A percentile compares a stretch with the other conserved stretches of the same genome.
Evolutionary conservation across 2,329 filamentous ascomycete species (phyloP).

Genomic region (Trichoderma sp.): DNA sequence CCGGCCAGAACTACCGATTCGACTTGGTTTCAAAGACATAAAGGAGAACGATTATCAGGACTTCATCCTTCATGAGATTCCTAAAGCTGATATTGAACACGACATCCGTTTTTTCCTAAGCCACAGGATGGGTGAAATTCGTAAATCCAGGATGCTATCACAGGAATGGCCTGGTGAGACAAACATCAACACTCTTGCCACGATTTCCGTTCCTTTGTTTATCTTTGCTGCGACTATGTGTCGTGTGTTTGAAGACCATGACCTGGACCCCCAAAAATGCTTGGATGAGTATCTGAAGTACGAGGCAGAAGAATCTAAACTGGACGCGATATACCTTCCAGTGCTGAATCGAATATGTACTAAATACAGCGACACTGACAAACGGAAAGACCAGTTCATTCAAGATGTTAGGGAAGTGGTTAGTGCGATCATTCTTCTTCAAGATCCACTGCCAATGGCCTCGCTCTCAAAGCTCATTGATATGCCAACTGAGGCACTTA

Average conservation of each 20-base stretch:
- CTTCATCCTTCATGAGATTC: background rate
- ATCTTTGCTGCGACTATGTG: background rate
- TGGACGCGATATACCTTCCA: background rate
- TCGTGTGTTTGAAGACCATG: background rate
- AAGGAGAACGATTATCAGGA: background rate
- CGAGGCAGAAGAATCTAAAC: background rate
- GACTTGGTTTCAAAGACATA: background rate
- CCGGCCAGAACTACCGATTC: background rate
- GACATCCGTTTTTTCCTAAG: background rate
- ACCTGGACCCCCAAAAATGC: rapidly evolving
- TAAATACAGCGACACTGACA: rapidly evolving
- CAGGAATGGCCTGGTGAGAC: background rate
- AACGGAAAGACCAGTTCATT: background rate
- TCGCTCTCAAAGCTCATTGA: no score
- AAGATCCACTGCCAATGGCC: no score
- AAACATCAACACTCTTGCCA: background rate
- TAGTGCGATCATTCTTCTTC: background rate
- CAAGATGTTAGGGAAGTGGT: background rate
- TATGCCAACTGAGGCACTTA: no score
- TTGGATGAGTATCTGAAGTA: background rate
- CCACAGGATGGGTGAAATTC: background rate
- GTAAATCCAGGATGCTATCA: background rate
- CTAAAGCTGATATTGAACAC: background rate
- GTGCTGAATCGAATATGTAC: background rate
- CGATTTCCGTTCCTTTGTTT: background rate